A percentile compares a stretch with the other conserved stretches of the same genome.
Conservation (phyloP, 495 filamentous ascomycete species). For the Tuber magnatum region DNA sequence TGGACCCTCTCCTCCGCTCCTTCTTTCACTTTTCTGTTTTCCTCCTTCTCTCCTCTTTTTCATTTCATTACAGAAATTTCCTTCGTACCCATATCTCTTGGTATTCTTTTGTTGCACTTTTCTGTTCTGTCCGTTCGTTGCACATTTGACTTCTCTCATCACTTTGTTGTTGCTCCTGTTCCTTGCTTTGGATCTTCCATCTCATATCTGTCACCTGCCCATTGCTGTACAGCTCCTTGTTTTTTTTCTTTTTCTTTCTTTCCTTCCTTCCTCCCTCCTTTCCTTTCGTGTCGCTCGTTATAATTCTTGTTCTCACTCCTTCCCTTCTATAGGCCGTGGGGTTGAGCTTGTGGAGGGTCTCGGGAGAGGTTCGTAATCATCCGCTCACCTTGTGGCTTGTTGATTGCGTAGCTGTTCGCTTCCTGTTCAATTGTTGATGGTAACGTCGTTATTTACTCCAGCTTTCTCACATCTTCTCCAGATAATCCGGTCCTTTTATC, state of each 20-base stretch:
- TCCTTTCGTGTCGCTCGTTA: neutral
- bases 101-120: neutral
- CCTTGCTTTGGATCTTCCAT: neutral
- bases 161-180: neutral
- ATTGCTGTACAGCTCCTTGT: neutral
- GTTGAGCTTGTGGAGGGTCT: neutral
- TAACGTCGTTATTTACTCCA: neutral
- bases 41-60: neutral
- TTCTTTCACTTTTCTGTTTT: neutral
- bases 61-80: neutral
- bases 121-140: neutral
- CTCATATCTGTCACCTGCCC: neutral
- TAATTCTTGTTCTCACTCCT: neutral
- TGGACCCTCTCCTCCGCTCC: neutral
- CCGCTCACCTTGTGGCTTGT: neutral
- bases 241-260: neutral
- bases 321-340: neutral
- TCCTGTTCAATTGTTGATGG: neutral
- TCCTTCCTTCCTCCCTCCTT: neutral
- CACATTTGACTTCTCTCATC: neutral
- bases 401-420: neutral
- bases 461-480: neutral
- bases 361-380: neutral
- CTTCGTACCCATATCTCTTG: neutral
- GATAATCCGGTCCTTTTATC: neutral